Evolutionary conservation across 1,284 basidiomycete species (phyloP), one percentile per base, ranked within the genome.

Genomic region (Rhodofomes roseus): DNA sequence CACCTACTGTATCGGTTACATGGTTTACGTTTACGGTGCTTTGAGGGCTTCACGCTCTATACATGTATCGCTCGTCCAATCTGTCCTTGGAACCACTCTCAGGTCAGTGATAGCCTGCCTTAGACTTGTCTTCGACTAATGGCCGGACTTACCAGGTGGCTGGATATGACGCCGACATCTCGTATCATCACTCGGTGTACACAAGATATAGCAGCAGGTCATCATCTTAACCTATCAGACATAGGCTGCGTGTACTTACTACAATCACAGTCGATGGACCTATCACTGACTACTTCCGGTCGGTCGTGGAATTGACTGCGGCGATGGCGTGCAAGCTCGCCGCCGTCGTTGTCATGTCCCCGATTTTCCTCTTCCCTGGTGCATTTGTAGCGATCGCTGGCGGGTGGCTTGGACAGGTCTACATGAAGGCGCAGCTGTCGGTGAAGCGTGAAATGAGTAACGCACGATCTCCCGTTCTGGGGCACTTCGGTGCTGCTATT

Each of bases 361-460:
- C 79, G 0, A 55, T 74, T 2, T 73, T 78, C 64, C 54, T 76
- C 37, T 39, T 77, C 7, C 77, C 77, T 23, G 72, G 74, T 11
- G 52, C 73, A 8, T 25, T 68, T 54, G 74, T 84, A 36, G 76
- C 76, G 4, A 63, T 72, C 1, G 16, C 81, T 5, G 82, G 81
- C 23, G 76, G 69, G n/a, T 71, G 75, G 68, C 69, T 79, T 23
- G 81, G 73, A 16, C 70, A 69, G 57, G 67, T 85, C 25, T 85
- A 84, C 63, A 87, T 91, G 66, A 81, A 82, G 62, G 84, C 85
- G 16, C 89, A 92, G 69, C 76, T 91, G 20, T 82, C 84, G n/a
- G 85, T 90, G 54, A 92, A 91, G 66, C 79, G 85, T 18, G 83
- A 87, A 66, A 85, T 86, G 84, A 82, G 80, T 27, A 87, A 87